Percentiles rank a stretch among this genome's conserved stretches.
Conservation (phyloP, 1,284 basidiomycete genomes). For the Mrakiaceae sp. region DNA sequence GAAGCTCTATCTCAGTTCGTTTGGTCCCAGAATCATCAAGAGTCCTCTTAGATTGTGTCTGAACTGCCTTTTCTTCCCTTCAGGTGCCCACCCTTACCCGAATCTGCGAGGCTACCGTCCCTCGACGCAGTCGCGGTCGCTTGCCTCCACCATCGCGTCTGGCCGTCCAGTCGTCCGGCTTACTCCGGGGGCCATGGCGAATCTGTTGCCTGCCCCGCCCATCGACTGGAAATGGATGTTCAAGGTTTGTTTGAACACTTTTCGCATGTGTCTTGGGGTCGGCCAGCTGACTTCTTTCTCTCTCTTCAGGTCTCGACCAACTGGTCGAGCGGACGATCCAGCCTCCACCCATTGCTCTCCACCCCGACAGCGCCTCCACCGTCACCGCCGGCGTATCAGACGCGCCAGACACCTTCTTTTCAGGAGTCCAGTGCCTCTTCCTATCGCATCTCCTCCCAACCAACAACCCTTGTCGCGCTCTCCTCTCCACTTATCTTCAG, state of each 20-base stretch:
- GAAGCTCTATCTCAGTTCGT: neutral
- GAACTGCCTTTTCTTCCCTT: neutral
- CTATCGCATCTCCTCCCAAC: neutral
- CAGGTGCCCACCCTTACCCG: neutral
- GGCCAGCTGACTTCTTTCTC: neutral
- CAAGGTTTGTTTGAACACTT: constrained; percentile 1
- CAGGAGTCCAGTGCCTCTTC: too few species aligned
- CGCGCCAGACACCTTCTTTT: neutral
- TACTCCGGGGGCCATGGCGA: neutral
- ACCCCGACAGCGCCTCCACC: neutral
- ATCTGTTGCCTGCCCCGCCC: neutral
- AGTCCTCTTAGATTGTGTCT: neutral
- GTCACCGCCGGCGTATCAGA: neutral
- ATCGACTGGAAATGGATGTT: constrained; percentile 15
- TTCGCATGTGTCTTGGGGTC: too few species aligned
- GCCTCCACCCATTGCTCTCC: neutral
- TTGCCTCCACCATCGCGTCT: too few species aligned
- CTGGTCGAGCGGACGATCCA: constrained; percentile 7
- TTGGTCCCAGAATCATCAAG: neutral
- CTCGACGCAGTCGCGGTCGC: neutral
- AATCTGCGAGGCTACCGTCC: neutral
- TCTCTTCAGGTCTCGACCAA: constrained; percentile 7
- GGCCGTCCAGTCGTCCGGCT: neutral
- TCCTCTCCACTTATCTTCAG: neutral
- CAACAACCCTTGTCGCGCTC: neutral